Conservation (phyloP, 1,284 basidiomycete genomes). For the Bondarzewia mesenterica region DNA sequence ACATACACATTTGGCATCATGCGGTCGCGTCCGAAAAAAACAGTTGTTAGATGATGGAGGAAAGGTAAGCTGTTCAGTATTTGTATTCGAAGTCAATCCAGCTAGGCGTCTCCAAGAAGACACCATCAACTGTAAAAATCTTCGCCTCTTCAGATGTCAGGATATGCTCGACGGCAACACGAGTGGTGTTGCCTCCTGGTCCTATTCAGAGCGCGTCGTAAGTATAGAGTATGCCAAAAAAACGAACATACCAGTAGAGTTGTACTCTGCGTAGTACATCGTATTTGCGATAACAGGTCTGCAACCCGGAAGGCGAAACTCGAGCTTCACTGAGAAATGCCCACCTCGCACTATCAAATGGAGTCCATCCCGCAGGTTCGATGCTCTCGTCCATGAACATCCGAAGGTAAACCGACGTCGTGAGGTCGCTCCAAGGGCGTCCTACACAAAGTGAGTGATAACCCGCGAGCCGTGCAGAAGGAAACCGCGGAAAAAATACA, state of each 20-base stretch:
- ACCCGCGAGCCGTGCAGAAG: neutral
- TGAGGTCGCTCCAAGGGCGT: slow-evolving; percentile 56
- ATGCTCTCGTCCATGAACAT: slow-evolving; percentile 58
- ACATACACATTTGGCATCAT: no score
- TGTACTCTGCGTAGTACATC: slow-evolving; percentile 52
- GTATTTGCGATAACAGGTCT: slow-evolving; percentile 45
- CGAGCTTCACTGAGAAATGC: slow-evolving; percentile 3
- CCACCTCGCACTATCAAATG: slow-evolving; percentile 39
- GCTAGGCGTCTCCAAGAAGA: slow-evolving; percentile 37
- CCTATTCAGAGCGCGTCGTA: no score
- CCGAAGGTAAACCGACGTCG: slow-evolving; percentile 43
- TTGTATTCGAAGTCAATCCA: slow-evolving; percentile 51
- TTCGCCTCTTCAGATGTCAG: slow-evolving; percentile 31
- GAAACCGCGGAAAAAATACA: neutral
- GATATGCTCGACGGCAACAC: slow-evolving; percentile 41
- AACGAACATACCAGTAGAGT: slow-evolving; percentile 35
- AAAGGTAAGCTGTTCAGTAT: no score
- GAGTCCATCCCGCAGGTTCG: slow-evolving; percentile 39
- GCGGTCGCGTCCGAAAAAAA: no score
- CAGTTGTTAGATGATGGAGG: no score
- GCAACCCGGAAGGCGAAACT: neutral
- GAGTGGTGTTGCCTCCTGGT: slow-evolving; percentile 42
- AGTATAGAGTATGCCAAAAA: neutral
- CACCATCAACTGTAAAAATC: slow-evolving; percentile 36
- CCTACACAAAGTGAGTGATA: slow-evolving; percentile 22